phyloP scores from a whole-genome alignment of 331 rosid species.

The Ulmus americana region DNA sequence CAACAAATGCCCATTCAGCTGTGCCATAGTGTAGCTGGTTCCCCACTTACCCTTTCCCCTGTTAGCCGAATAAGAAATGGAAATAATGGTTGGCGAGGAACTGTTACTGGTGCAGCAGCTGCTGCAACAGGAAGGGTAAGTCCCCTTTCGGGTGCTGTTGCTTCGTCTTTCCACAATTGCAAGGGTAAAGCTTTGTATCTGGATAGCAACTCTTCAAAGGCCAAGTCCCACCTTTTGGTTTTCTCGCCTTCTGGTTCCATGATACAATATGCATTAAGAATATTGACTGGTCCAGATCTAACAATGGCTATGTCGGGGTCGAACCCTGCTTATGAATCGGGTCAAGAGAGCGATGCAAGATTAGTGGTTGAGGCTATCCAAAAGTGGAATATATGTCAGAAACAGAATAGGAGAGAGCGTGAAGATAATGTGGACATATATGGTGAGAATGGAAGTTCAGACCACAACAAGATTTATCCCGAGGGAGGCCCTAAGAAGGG shows the following conservation, averaged over 20 bases:
- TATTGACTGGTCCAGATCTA: conserved; percentile 41
- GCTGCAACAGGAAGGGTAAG: conserved; percentile 73
- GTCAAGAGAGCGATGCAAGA: conserved; percentile 53
- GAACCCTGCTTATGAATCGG: conserved; percentile 43
- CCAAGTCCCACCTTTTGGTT: conserved; percentile 63
- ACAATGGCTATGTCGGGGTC: conserved; percentile 37
- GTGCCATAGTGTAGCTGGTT: conserved; percentile 41
- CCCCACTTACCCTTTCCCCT: conserved; percentile 71
- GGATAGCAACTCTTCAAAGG: conserved; percentile 47
- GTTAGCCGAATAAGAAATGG: conserved; percentile 83
- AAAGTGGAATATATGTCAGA: conserved; percentile 88
- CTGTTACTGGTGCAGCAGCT: conserved; percentile 95
- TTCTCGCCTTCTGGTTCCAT: conserved; percentile 79
- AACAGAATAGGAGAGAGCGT: conserved; percentile 50
- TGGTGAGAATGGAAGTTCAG: conserved; percentile 72
- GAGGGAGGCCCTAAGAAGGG: conserved; percentile 42
- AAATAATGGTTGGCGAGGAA: conserved; percentile 76
- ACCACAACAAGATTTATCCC: conserved; percentile 51
- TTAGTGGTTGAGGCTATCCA: conserved; percentile 77
- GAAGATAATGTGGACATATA: conserved; percentile 79
- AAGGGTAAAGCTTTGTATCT: conserved; percentile 36
- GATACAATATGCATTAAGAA: conserved; percentile 65
- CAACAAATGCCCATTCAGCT: conserved; percentile 47
- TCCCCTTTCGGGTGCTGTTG: conserved; percentile 65
- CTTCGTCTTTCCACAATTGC: conserved; percentile 65